Percentiles rank a stretch among this genome's conserved stretches.
These are phyloP conservation scores for Penicillium ochrochloron DNA, from an alignment of 495 filamentous ascomycete genomes.

Conservation along the genomic window DNA sequence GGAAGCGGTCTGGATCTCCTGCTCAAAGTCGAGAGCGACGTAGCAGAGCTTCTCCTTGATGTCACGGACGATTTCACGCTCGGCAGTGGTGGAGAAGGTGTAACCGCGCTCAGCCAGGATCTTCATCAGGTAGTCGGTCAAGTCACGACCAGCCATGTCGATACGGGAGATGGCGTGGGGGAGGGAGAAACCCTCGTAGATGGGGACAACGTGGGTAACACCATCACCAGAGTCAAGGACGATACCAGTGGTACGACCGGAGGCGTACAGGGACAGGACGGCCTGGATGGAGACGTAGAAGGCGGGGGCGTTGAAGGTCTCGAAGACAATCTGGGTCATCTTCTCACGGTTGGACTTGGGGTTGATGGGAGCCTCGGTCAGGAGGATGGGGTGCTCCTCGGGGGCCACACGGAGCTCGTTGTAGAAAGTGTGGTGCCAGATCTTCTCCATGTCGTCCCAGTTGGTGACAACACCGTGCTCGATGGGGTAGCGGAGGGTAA, in stretches of 20 bases:
- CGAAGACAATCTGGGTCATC: constrained; percentile 99
- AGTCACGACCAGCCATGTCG: constrained; percentile 99
- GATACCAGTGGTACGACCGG: constrained; percentile 99
- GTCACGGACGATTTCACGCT: constrained; percentile 99
- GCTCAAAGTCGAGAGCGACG: constrained; percentile 99
- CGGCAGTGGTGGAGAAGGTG: constrained; percentile 99
- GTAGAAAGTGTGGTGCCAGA: constrained; percentile 99
- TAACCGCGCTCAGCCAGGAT: constrained; percentile 98
- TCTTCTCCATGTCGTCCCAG: constrained; percentile 99
- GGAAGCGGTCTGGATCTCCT: constrained; percentile 99
- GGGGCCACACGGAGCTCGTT: constrained; percentile 99
- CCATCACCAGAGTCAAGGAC: constrained; percentile 99
- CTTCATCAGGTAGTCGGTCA: constrained; percentile 99
- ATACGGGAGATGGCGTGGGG: constrained; percentile 99
- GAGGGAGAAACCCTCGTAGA: constrained; percentile 99
- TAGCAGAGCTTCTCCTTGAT: constrained; percentile 99
- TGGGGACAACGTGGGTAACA: constrained; percentile 99
- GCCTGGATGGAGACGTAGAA: constrained; percentile 99
- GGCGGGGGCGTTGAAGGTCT: constrained; percentile 99
- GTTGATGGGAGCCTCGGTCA: constrained; percentile 99
- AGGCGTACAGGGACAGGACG: constrained; percentile 98
- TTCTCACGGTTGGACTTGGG: constrained; percentile 99
- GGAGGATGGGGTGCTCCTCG: constrained; percentile 98
- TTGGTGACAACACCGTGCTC: constrained; percentile 99
- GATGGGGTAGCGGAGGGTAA: constrained; percentile 98